Percentiles rank a stretch among this genome's conserved stretches.
phyloP scores from a whole-genome alignment of 345 rosid genomes.

The Physaria fendleri region DNA sequence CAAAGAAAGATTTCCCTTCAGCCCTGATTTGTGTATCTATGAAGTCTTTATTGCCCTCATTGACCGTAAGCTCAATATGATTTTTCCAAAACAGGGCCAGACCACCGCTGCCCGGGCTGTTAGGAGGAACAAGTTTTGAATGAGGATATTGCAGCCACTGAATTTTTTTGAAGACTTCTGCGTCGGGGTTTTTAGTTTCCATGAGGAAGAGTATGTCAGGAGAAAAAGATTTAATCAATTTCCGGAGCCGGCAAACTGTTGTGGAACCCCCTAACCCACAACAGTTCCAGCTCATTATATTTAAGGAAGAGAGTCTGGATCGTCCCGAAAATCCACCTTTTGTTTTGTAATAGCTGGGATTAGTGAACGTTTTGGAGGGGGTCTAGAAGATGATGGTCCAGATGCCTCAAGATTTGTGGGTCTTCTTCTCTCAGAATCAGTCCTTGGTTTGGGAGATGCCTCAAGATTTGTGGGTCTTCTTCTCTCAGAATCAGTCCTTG shows the following conservation, averaged over 20 bases:
- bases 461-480: too few relatives aligned
- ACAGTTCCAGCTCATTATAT: not conserved
- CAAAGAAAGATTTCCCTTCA: not conserved
- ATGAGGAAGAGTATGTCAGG: not conserved
- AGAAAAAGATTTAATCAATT: not conserved
- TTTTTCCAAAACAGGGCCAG: not conserved
- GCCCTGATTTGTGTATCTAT: not conserved
- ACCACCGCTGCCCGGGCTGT: not conserved
- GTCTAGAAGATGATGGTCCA: too few relatives aligned
- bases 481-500: too few relatives aligned
- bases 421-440: too few relatives aligned
- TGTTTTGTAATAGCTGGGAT: too few relatives aligned
- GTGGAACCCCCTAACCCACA: not conserved
- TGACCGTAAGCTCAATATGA: rapidly evolving
- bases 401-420: too few relatives aligned
- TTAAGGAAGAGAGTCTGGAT: too few relatives aligned
- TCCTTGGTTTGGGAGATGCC: too few relatives aligned
- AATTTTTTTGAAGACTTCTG: not conserved
- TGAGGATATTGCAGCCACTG: not conserved
- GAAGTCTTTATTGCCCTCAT: not conserved
- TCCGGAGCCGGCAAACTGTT: not conserved
- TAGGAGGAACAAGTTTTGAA: not conserved
- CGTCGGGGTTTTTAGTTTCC: not conserved
- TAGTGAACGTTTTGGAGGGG: too few relatives aligned
- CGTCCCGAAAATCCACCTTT: too few relatives aligned